A percentile compares a stretch with the other conserved stretches of the same genome.
These are phyloP conservation scores for Cryptococcus hybrid DNA, from an alignment of 1,284 basidiomycete species.

Conservation along the genomic window DNA sequence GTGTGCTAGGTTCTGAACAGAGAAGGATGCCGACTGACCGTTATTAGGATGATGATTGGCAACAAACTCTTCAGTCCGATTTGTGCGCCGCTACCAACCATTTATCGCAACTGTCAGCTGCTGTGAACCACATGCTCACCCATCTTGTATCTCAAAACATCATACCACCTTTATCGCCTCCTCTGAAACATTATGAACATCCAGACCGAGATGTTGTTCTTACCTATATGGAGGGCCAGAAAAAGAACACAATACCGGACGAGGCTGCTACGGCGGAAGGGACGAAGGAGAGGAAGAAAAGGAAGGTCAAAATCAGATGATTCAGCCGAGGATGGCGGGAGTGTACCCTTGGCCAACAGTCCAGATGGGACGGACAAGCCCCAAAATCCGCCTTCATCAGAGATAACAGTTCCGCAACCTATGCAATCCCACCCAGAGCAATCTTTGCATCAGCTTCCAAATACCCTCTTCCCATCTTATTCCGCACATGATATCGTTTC, in stretches of 20 bases:
- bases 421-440: too few relatives aligned
- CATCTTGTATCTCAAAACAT: constrained; percentile 27
- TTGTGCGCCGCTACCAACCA: constrained; percentile 31
- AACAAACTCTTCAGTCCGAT: constrained; percentile 37
- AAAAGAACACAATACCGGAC: constrained; percentile 16
- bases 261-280: constrained; percentile 6
- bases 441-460: too few relatives aligned
- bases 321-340: not conserved
- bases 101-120: constrained; percentile 27
- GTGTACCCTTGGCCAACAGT: not conserved
- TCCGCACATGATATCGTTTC: not conserved
- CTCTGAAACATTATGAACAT: constrained; percentile 22
- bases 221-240: constrained; percentile 1
- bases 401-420: too few relatives aligned
- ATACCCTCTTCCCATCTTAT: not conserved
- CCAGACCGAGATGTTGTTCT: constrained; percentile 31
- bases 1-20: constrained; percentile 4
- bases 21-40: constrained; percentile 1
- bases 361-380: not conserved
- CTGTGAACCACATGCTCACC: constrained; percentile 36
- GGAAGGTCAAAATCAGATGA: constrained; percentile 5
- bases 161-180: constrained; percentile 25
- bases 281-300: constrained; percentile 3
- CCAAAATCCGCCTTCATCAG: not conserved
- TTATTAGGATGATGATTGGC: constrained; percentile 42